Evolutionary conservation across 176 grass and related monocot genomes (phyloP).

Genomic region (Stipa capillata): DNA sequence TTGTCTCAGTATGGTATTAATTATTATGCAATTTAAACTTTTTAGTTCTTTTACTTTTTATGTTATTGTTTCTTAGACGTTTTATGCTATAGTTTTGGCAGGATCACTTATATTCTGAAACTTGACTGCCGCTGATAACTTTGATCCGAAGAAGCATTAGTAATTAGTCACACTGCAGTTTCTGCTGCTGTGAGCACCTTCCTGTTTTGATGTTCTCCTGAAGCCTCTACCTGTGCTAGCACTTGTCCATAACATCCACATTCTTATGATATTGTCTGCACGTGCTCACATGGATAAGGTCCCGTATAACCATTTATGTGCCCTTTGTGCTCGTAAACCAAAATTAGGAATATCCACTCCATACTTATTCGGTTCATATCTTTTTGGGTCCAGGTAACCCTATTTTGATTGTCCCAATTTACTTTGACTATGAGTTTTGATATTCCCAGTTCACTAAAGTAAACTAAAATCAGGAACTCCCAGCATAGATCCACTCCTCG

Average conservation of each 20-base stretch:
- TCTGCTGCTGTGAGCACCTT: background rate
- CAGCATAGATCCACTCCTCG: background rate
- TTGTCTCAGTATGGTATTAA: background rate
- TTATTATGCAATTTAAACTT: background rate
- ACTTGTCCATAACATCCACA: background rate
- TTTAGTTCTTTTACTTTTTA: background rate
- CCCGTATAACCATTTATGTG: background rate
- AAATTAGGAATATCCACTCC: background rate
- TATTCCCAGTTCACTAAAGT: background rate
- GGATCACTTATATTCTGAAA: background rate
- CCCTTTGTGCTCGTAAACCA: conserved; percentile 10
- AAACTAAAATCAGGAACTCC: background rate
- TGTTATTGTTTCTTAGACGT: too few species aligned
- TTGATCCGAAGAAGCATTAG: background rate
- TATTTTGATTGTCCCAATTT: background rate
- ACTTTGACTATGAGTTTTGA: conserved; percentile 2
- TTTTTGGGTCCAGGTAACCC: background rate
- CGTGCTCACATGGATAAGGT: background rate
- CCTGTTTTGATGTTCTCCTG: background rate
- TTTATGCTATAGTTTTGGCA: background rate
- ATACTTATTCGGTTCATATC: background rate
- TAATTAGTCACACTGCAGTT: background rate
- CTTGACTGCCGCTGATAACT: background rate
- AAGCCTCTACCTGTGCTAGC: background rate
- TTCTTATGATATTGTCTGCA: background rate